A percentile compares a stretch with the other conserved stretches of the same genome.
These are phyloP conservation scores for Ambrosiella xylebori DNA, from an alignment of 2,329 filamentous ascomycete genomes.

Conservation along the genomic window DNA sequence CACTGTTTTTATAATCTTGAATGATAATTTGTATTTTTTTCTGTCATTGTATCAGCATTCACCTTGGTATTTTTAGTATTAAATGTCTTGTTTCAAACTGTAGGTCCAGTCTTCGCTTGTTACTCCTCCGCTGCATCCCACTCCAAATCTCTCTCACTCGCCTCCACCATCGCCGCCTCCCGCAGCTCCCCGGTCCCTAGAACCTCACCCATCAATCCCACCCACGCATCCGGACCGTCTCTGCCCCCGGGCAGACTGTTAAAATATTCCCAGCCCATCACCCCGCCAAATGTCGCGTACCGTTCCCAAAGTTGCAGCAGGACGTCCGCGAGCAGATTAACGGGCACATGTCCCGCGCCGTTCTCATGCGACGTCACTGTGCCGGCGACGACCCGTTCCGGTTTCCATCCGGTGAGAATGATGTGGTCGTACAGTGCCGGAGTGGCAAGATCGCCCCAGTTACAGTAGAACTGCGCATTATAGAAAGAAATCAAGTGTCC, in stretches of 20 bases:
- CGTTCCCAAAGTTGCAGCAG: slow-evolving; percentile 25
- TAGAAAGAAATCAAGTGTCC: slow-evolving; percentile 63
- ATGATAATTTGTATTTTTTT: background rate
- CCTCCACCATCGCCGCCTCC: slow-evolving; percentile 14
- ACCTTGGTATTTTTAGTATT: background rate
- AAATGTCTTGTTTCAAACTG: background rate
- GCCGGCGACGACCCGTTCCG: slow-evolving; percentile 60
- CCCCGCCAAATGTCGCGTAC: slow-evolving; percentile 60
- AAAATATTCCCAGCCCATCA: slow-evolving; percentile 95
- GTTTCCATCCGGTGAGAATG: slow-evolving; percentile 48
- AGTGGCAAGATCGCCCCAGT: slow-evolving; percentile 48
- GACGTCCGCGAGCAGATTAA: slow-evolving; percentile 29
- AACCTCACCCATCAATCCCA: slow-evolving; percentile 41
- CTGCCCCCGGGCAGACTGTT: slow-evolving; percentile 53
- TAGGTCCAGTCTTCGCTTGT: background rate
- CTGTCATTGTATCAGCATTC: background rate
- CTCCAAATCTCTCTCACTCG: slow-evolving; percentile 2
- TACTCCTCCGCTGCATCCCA: slow-evolving; percentile 3
- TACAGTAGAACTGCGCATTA: slow-evolving; percentile 86
- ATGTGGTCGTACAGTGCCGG: slow-evolving; percentile 33
- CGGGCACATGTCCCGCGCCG: slow-evolving; percentile 37
- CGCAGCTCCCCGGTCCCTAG: slow-evolving; percentile 14
- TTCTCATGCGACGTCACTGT: slow-evolving; percentile 65
- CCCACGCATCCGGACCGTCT: slow-evolving; percentile 61
- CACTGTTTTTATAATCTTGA: too few relatives aligned